Evolutionary conservation across 169 alveolate genomes (phyloP).

Genomic region (Plasmodium vivax): DNA sequence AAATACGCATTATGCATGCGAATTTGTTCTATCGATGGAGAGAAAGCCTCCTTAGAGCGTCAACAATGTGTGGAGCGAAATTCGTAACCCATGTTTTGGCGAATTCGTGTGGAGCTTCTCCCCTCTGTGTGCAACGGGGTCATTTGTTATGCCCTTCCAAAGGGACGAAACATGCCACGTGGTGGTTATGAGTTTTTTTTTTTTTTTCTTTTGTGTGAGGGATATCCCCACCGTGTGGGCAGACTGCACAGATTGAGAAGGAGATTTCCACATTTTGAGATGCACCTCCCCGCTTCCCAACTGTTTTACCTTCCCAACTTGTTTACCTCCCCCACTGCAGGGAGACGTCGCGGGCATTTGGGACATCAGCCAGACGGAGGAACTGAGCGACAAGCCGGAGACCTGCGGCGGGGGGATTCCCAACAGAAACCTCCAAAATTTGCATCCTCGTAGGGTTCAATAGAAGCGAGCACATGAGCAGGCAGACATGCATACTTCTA

Average conservation of each 20-base stretch:
- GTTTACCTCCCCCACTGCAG: not conserved
- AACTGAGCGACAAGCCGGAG: not conserved
- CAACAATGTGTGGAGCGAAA: not conserved
- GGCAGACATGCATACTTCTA: not conserved
- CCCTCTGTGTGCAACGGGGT: no score
- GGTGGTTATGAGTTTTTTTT: not conserved
- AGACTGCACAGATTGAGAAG: not conserved
- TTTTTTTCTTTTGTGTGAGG: no score
- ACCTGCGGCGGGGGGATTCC: slow-evolving; percentile 58
- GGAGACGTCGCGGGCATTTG: slow-evolving; percentile 53
- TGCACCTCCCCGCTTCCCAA: not conserved
- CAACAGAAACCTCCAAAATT: slow-evolving; percentile 27
- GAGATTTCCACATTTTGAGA: not conserved
- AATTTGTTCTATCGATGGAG: not conserved
- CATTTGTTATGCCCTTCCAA: no score
- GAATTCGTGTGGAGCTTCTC: no score
- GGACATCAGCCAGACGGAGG: slow-evolving; percentile 15
- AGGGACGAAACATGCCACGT: not conserved
- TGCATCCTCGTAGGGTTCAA: slow-evolving; percentile 5
- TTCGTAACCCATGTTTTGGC: not conserved
- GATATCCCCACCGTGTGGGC: not conserved
- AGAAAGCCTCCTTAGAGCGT: not conserved
- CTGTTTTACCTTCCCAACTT: not conserved
- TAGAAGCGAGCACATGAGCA: not conserved
- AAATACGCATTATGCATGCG: not conserved